A percentile compares a stretch with the other conserved stretches of the same genome.
phyloP scores from a whole-genome alignment of 257 asterid genomes.

The Datura wrightii region DNA sequence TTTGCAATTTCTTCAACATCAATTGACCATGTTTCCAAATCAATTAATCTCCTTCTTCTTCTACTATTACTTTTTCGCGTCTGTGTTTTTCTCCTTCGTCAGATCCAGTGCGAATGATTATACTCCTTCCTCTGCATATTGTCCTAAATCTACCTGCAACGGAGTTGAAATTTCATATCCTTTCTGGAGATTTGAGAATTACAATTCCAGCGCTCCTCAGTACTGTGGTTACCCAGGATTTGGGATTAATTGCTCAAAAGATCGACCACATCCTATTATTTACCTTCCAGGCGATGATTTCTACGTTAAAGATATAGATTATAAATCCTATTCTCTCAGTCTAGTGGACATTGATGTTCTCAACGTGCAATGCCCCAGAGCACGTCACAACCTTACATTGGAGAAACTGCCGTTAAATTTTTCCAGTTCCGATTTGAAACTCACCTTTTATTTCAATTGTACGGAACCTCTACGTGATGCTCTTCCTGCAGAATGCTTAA shows the following conservation, averaged over 20 bases:
- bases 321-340: neutral
- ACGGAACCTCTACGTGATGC: neutral
- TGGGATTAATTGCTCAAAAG: slow-evolving; percentile 27
- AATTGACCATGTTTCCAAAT: neutral
- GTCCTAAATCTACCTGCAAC: slow-evolving; percentile 25
- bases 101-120: slow-evolving; percentile 6
- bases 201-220: neutral
- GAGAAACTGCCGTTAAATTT: slow-evolving; percentile 13
- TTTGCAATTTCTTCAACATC: neutral
- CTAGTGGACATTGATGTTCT: slow-evolving; percentile 25
- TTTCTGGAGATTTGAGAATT: slow-evolving; percentile 28
- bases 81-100: slow-evolving; percentile 22
- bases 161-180: slow-evolving; percentile 34
- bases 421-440: neutral
- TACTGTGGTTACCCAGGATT: slow-evolving; percentile 43
- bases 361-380: slow-evolving; percentile 26
- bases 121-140: neutral
- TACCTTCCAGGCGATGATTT: neutral
- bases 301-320: slow-evolving; percentile 26
- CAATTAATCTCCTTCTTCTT: slow-evolving; percentile 8
- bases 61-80: neutral
- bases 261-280: neutral
- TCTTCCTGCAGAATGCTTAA: slow-evolving; percentile 28
- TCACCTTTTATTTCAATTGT: slow-evolving; percentile 40
- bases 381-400: slow-evolving; percentile 34